Percentiles rank a stretch among this genome's conserved stretches.
phyloP scores from a whole-genome alignment of 495 filamentous ascomycete species.

The Xylaria sp. region DNA sequence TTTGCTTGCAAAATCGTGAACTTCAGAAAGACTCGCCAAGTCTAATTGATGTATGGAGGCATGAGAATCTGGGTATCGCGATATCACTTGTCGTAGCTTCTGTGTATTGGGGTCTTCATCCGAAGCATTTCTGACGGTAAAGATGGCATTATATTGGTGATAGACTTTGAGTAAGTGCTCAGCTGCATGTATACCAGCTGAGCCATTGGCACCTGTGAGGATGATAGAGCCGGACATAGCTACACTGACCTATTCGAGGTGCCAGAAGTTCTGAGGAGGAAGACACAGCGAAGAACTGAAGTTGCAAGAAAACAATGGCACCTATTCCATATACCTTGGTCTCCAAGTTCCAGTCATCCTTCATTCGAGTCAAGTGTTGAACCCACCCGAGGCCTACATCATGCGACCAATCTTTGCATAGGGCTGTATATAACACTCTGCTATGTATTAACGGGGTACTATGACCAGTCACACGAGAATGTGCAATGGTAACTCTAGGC shows the following conservation, averaged over 20 bases:
- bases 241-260: not conserved
- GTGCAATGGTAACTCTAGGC: too few relatives aligned
- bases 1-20: slow-evolving; percentile 45
- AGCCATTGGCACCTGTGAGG: slow-evolving; percentile 41
- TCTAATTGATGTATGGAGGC: slow-evolving; percentile 47
- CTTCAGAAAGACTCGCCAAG: slow-evolving; percentile 44
- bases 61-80: slow-evolving; percentile 36
- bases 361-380: too few relatives aligned
- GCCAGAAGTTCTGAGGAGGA: too few relatives aligned
- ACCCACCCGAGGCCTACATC: too few relatives aligned
- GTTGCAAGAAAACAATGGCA: too few relatives aligned
- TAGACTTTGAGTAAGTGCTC: slow-evolving; percentile 46
- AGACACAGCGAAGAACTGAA: too few relatives aligned
- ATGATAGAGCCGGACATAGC: slow-evolving; percentile 21
- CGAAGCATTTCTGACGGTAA: slow-evolving; percentile 49
- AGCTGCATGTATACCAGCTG: slow-evolving; percentile 50
- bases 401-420: too few relatives aligned
- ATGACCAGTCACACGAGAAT: too few relatives aligned
- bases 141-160: slow-evolving; percentile 42
- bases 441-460: too few relatives aligned
- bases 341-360: too few relatives aligned
- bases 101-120: slow-evolving; percentile 46
- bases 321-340: too few relatives aligned
- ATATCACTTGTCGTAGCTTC: slow-evolving; percentile 40
- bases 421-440: too few relatives aligned